Evolutionary conservation across 78 protist species (phyloP), one percentile per base, ranked within the genome.

Genomic region (Chrysochromulina tobinii): DNA sequence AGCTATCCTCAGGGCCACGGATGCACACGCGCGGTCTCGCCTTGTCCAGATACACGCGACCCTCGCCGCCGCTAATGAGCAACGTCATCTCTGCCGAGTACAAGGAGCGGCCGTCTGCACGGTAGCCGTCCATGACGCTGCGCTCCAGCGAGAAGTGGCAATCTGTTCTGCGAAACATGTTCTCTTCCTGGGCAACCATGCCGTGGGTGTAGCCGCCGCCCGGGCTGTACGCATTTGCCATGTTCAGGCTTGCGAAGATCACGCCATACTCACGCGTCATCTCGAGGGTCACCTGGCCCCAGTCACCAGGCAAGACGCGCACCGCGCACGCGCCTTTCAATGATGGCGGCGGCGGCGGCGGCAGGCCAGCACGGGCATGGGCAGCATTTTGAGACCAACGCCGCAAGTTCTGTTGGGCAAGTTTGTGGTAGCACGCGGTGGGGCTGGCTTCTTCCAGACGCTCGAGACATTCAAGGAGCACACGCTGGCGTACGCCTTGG

Each of bases 151-250:
- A 23, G 14, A 69, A 69, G 79, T 69, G 79, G 79, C 79, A 69
- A 51, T 69, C 79, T 3, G 79, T 69, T 12, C 79, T 3, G 7
- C 79, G 79, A 27, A 69, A 69, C 79, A 69, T 69, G 51, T 69
- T 69, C 51, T 69, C 79, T 38, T 38, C 38, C 38, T 38, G 38
- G 38, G 72, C 72, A 3, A 14, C 72, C 72, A 66, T 66, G 50
- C 79, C 79, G 27, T 69, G 51, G 11, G 12, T 69, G 79, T 69
- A 69, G 79, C 79, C 79, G 54, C 79, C 79, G 17, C 79, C 79
- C 12, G 79, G 79, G 18, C 79, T 3, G 51, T 69, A 69, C 18
- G 79, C 79, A 14, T 69, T 69, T 18, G 79, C 79, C 79, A 69
- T 69, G 79, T 69, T 69, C 23, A 69, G 79, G 23, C 3, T 6